These are phyloP conservation scores for Tilletia caries DNA, from an alignment of 1,284 basidiomycete species.

Conservation along the genomic window DNA sequence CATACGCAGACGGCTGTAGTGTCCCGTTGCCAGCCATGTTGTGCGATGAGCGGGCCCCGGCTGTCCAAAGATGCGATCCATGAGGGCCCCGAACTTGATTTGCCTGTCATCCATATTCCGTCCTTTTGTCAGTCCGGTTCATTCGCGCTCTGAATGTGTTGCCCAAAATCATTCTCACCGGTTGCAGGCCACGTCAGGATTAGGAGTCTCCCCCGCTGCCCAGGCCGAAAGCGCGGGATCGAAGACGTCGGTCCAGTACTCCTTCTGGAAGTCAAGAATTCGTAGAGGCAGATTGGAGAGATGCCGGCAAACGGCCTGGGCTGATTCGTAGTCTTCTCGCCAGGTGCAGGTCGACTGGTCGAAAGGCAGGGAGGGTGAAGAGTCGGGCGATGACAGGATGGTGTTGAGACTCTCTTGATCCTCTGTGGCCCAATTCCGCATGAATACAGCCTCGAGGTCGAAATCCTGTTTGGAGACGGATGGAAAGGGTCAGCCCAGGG, in stretches of 20 bases:
- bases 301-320: not conserved
- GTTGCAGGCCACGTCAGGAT: constrained; percentile 93
- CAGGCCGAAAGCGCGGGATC: constrained; percentile 44
- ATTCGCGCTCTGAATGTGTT: not conserved
- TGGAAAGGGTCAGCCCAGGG: not conserved
- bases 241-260: constrained; percentile 18
- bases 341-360: constrained; percentile 48
- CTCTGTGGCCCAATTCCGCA: constrained; percentile 25
- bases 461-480: not conserved
- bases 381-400: not conserved
- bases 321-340: constrained; percentile 8
- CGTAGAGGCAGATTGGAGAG: constrained; percentile 5
- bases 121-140: not conserved
- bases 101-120: not conserved
- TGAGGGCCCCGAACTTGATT: constrained; percentile 1
- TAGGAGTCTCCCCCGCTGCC: constrained; percentile 63
- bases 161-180: constrained; percentile 66
- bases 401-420: not conserved
- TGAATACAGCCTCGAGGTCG: constrained; percentile 5
- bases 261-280: constrained; percentile 1
- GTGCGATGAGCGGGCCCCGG: not conserved
- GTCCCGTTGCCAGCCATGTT: constrained; percentile 75
- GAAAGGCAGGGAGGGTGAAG: not conserved
- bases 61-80: not conserved
- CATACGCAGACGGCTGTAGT: constrained; percentile 74